A percentile compares a stretch with the other conserved stretches of the same genome.
These are phyloP conservation scores for Serendipita sp. DNA, from an alignment of 768 basidiomycete genomes.

Conservation along the genomic window DNA sequence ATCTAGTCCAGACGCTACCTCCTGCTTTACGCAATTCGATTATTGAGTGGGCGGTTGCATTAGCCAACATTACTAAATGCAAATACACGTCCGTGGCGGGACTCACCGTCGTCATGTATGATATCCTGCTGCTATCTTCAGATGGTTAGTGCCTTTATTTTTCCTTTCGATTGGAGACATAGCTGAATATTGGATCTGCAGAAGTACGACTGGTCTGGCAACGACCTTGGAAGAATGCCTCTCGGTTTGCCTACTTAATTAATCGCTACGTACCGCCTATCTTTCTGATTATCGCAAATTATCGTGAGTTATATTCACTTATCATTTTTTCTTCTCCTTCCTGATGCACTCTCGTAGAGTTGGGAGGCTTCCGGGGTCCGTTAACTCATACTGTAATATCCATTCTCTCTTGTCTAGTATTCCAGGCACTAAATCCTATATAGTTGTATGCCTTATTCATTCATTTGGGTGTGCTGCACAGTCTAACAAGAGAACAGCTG, in stretches of 20 bases:
- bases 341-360: neutral
- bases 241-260: neutral
- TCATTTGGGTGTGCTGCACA: too few relatives aligned
- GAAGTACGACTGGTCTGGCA: neutral
- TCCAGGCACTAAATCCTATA: neutral
- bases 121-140: neutral
- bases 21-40: too few relatives aligned
- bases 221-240: neutral
- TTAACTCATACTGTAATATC: neutral
- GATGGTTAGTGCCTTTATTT: neutral
- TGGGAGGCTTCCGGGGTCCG: neutral
- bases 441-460: neutral
- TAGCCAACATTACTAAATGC: neutral
- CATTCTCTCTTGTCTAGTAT: neutral
- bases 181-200: neutral
- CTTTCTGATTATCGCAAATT: slow-evolving; percentile 1
- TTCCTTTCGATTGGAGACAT: neutral
- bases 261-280: slow-evolving; percentile 1
- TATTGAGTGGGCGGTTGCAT: neutral
- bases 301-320: neutral
- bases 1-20: too few relatives aligned
- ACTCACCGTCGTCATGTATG: neutral
- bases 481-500: neutral
- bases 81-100: slow-evolving; percentile 1
- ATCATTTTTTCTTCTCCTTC: neutral